Conservation (phyloP, 768 basidiomycete species). For the Hygrocybe punicea region DNA sequence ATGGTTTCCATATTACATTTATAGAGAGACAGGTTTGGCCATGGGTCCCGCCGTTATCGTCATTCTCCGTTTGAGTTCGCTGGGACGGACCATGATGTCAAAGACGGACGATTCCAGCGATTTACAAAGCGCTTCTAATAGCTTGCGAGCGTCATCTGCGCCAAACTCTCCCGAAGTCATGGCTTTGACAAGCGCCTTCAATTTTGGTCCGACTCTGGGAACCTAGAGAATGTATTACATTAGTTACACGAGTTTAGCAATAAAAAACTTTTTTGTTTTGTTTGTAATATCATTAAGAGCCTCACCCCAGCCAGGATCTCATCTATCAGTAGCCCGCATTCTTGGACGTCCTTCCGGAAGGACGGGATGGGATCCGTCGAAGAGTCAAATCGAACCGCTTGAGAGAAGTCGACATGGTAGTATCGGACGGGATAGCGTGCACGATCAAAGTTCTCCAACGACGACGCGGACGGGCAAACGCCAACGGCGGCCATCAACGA, state of each 20-base stretch:
- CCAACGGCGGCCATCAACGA: conserved; percentile 47
- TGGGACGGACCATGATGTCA: conserved; percentile 21
- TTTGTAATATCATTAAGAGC: no score
- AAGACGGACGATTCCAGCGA: conserved; percentile 43
- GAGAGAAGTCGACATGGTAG: conserved; percentile 31
- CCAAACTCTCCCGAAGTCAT: conserved; percentile 47
- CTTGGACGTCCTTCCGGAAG: conserved; percentile 40
- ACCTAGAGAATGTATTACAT: conserved; percentile 29
- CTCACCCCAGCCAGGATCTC: conserved; percentile 35
- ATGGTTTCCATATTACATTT: no score
- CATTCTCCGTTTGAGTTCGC: not conserved
- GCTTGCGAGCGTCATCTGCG: conserved; percentile 48
- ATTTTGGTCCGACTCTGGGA: conserved; percentile 39
- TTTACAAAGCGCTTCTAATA: conserved; percentile 49
- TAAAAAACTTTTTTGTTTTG: not conserved
- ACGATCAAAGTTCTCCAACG: conserved; percentile 31
- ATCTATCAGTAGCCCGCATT: conserved; percentile 41
- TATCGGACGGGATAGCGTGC: conserved; percentile 39
- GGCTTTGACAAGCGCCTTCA: conserved; percentile 45
- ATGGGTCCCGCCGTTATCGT: no score
- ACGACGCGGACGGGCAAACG: conserved; percentile 24
- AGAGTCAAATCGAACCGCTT: conserved; percentile 22
- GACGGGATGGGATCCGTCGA: conserved; percentile 10
- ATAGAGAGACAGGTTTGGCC: no score
- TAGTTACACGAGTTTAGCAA: no score